Percentiles rank a stretch among this genome's conserved stretches.
phyloP scores from a whole-genome alignment of 495 filamentous ascomycete genomes.

The Podospora pseudopauciseta region DNA sequence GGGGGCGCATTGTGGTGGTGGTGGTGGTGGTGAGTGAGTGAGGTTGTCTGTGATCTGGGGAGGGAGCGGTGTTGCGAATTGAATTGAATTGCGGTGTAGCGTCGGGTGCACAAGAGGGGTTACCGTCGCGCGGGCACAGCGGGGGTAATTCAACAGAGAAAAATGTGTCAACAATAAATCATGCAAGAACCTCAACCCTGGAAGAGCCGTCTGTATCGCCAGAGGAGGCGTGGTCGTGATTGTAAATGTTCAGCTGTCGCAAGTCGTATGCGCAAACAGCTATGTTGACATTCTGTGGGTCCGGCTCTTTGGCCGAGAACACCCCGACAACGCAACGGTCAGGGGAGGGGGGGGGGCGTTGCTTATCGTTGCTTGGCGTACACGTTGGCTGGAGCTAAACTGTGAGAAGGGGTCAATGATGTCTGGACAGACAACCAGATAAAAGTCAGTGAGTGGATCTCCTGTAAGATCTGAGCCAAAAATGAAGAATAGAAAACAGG shows the following conservation, averaged over 20 bases:
- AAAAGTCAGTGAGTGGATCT: neutral
- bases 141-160: too few relatives aligned
- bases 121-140: too few relatives aligned
- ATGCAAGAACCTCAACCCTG: too few relatives aligned
- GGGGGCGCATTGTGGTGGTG: slow-evolving; percentile 38
- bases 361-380: neutral
- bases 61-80: neutral
- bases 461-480: neutral
- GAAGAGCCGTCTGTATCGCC: too few relatives aligned
- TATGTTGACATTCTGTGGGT: neutral
- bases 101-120: neutral
- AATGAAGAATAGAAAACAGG: neutral
- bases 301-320: neutral
- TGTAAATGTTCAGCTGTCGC: neutral
- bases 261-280: neutral
- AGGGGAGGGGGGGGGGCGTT: neutral
- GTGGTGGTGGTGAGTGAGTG: slow-evolving; percentile 14
- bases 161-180: too few relatives aligned
- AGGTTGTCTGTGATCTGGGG: neutral
- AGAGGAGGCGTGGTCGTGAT: neutral
- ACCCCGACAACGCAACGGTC: neutral
- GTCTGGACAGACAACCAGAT: neutral
- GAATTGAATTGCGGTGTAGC: neutral
- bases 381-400: neutral
- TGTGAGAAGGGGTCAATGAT: neutral